Base-by-base conservation (phyloP, 768 basidiomycete genomes). In the Suillus clintonianus region DNA sequence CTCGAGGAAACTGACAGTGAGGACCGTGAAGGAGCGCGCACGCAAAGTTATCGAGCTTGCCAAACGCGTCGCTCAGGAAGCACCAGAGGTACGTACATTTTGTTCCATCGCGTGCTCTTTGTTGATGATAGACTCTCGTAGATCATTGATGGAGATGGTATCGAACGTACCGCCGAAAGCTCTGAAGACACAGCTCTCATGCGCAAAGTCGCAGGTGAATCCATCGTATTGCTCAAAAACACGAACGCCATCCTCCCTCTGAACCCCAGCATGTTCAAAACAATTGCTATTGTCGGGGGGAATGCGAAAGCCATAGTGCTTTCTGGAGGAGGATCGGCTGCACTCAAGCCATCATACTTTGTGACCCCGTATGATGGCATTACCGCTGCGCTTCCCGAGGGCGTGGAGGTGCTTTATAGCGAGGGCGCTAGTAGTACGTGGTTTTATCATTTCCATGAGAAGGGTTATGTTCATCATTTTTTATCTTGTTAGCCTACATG, bases 151-250 rank as follows among this genome's bases (percentile, higher is more conserved):
- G 90, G 89, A 4, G 90, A 92, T 72, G 88, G 86, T 22, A 53
- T 81, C 7, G 91, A 93, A 74, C 79, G 83, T 11, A 88, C 86
- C 0, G 77, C 81, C 4, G 89, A 92, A 67, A 85, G 80, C 7
- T 83, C 84, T 0, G 85, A 85, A 59, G 88, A 90, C 62, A 87
- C 81, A 30, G 75, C 70, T 3, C 82, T 93, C 57, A 85, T 92
- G 83, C 84, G 87, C 50, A 80, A 80, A 58, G 79, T 90, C 22
- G 91, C 89, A 1, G 83, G 83, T 4, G 83, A 89, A 70, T 83
- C 87, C 0, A 89, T 94, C 64, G 91, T 93, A 22, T 80, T 94
- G 36, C 77, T 94, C 61, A 91, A 90, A 80, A 94, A 93, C 70
- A 81, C 88, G 4, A 71, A 75, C 54, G 73, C 74, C 19, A 51